Evolutionary conservation across 2,329 filamentous ascomycete species (phyloP).

Genomic region (Trichoderma koningiopsis): DNA sequence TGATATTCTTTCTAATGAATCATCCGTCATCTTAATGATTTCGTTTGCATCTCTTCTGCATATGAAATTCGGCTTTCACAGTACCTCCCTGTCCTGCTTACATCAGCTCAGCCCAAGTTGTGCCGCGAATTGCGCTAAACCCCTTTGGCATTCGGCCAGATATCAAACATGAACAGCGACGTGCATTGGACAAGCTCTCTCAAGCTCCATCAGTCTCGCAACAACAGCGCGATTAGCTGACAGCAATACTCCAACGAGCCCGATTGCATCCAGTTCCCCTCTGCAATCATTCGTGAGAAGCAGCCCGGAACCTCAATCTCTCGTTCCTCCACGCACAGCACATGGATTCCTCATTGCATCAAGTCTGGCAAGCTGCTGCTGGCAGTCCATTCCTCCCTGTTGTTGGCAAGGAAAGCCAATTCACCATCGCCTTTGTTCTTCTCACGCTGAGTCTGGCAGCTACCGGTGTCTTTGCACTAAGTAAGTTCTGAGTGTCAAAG

Average conservation of each 20-base stretch:
- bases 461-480: constrained; percentile 80
- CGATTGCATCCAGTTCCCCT: neutral
- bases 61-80: no score
- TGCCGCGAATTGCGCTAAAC: constrained; percentile 35
- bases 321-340: constrained; percentile 35
- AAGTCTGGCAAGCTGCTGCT: constrained; percentile 92
- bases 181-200: neutral
- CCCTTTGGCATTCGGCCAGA: constrained; percentile 39
- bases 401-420: constrained; percentile 81
- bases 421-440: constrained; percentile 76
- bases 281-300: constrained; percentile 16
- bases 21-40: neutral
- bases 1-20: neutral
- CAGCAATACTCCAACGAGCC: neutral
- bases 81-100: neutral
- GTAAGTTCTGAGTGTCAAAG: constrained; percentile 53
- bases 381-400: constrained; percentile 80
- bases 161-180: constrained; percentile 34
- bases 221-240: constrained; percentile 15
- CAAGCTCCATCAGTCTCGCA: constrained; percentile 22
- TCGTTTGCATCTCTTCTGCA: neutral
- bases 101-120: neutral
- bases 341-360: constrained; percentile 81
- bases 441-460: constrained; percentile 72
- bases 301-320: constrained; percentile 7